phyloP scores from a whole-genome alignment of 2,329 filamentous ascomycete genomes.

The Xylaria multiplex region DNA sequence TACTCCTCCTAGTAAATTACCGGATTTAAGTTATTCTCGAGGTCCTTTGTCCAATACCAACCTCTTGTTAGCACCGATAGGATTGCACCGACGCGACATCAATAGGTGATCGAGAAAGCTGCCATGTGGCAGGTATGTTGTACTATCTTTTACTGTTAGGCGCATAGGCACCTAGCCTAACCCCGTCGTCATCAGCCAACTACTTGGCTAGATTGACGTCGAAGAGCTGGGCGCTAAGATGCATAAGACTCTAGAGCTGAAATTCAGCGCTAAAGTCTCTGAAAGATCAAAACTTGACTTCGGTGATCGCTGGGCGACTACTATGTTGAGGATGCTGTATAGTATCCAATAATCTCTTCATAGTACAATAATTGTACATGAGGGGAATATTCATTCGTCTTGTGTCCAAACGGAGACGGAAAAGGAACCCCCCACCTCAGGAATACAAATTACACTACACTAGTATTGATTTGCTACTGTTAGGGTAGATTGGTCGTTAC shows the following conservation, averaged over 20 bases:
- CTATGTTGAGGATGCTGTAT: not conserved
- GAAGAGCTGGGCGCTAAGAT: not conserved
- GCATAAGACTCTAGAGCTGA: constrained; percentile 3
- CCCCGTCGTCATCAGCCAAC: not conserved
- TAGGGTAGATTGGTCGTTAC: constrained; percentile 2
- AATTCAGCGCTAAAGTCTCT: constrained; percentile 7
- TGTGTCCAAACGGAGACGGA: constrained; percentile 26
- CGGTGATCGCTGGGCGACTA: constrained; percentile 1
- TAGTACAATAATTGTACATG: no score
- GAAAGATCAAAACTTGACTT: not conserved
- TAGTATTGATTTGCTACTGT: not conserved
- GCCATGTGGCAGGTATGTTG: no score
- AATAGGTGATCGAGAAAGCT: no score
- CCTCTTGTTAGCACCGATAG: no score
- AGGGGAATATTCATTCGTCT: constrained; percentile 6
- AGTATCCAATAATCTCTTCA: no score
- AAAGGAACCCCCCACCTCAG: not conserved
- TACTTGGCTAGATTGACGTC: not conserved
- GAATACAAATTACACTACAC: not conserved
- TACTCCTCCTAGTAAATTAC: no score
- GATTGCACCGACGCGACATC: no score
- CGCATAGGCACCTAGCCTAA: not conserved
- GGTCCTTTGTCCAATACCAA: no score
- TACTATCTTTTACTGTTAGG: not conserved
- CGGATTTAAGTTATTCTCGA: no score